Evolutionary conservation across 2,329 filamentous ascomycete species (phyloP), one percentile per base, ranked within the genome.

Genomic region (Trichoderma arundinaceum): DNA sequence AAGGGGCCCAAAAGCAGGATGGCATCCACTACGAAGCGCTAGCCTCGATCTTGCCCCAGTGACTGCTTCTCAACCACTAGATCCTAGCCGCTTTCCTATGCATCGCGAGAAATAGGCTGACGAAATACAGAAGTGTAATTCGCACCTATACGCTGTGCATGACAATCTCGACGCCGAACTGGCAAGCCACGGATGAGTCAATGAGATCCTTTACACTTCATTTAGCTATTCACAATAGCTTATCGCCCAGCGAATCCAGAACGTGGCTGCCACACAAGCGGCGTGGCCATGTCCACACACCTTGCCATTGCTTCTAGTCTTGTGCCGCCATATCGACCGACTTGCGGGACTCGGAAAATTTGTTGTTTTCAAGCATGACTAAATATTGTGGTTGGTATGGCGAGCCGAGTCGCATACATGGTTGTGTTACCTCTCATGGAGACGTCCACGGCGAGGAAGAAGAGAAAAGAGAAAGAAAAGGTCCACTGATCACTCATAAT

Each of bases 31-130:
- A 38, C 32, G 56, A n/a, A 59, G 46, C 48, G 53, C 56, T 61
- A 65, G 64, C 56, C 44, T 65, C 56, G 56, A 61, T 65, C 64
- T 61, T 48, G 41, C 39, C 53, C 33, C 28, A 49, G 56, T 43
- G 35, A 51, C 44, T 43, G 35, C 48, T 61, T 39, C 38, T 52
- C 22, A 28, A 52, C 57, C 44, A 28, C 58, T 52, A 15, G 46
- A 44, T 52, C 46, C 28, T 33, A 41, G 58, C 48, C 58, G 38
- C 19, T 33, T 44, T 28, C 15, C 48, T 52, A 22, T 61, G 28
- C 22, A 32, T 32, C 38, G n/a, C 17, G 10, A 17, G 19, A 33
- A 43, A 19, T 49, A 41, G 48, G 57, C 33, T n/a, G 15, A n/a
- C 19, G 35, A 39, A 38, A 32, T 39, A 17, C 43, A 59, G 44